These are phyloP conservation scores for Wallacemonas sp. DNA, from an alignment of 208 protist species.

Conservation along the genomic window DNA sequence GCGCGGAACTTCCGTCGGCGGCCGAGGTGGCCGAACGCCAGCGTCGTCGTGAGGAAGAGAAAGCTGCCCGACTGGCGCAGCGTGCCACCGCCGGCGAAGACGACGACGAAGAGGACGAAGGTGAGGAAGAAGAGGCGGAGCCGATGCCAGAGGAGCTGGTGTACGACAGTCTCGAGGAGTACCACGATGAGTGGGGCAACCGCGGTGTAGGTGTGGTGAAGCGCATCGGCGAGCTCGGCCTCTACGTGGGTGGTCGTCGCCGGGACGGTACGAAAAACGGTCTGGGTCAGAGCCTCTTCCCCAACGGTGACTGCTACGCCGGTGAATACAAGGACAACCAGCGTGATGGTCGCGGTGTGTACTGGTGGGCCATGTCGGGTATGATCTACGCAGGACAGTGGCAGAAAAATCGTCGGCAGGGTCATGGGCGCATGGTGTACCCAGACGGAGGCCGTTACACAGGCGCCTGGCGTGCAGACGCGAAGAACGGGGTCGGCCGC, in stretches of 20 bases:
- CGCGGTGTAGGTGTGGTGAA: conserved; percentile 71
- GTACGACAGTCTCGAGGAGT: conserved; percentile 75
- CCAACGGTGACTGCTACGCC: conserved; percentile 83
- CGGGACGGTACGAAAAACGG: conserved; percentile 85
- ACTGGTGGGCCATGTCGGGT: conserved; percentile 65
- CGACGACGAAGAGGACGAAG: conserved; percentile 61
- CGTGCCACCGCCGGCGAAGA: conserved; percentile 39
- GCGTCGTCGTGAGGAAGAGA: conserved; percentile 60
- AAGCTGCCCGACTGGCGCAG: conserved; percentile 54
- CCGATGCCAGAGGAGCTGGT: conserved; percentile 84
- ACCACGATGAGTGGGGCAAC: conserved; percentile 84
- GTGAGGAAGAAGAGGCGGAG: conserved; percentile 77
- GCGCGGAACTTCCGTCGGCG: conserved; percentile 63
- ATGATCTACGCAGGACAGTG: conserved; percentile 77
- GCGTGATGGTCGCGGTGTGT: conserved; percentile 71
- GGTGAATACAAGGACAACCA: conserved; percentile 83
- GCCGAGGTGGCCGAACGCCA: conserved; percentile 76
- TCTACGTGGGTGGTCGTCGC: conserved; percentile 70
- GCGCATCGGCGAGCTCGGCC: conserved; percentile 88
- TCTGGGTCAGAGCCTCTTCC: conserved; percentile 83
- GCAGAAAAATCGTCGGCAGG: conserved; percentile 66
- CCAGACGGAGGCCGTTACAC: conserved; percentile 82
- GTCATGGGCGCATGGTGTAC: conserved; percentile 84
- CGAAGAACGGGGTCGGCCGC: conserved; percentile 65
- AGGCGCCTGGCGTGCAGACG: conserved; percentile 65